Evolutionary conservation across 305 asterid genomes (phyloP), one percentile per base, ranked within the genome.

Genomic region (Fraxinus nigra): DNA sequence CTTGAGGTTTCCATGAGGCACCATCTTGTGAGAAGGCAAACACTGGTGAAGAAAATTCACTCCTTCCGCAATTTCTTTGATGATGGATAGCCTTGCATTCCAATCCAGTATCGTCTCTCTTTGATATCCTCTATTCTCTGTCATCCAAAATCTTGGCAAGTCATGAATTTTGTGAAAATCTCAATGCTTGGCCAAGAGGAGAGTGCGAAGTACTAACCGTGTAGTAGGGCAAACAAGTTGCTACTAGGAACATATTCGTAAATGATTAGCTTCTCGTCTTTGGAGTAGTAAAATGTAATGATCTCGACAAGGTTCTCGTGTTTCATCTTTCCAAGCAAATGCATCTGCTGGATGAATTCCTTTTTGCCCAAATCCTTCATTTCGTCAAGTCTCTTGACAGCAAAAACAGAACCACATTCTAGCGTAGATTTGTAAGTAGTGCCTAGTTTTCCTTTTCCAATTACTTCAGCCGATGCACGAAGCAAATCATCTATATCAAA

Each of bases 401-500:
- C 94, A 80, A 91, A 93, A 5, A 83, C 85, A 7, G 82, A 22
- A 4, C 97, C 97, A 37, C 85, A 82, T 83, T 91, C 97, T 35
- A 93, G 85, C 77, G 83, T 81, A 20, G 93, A 91, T 82, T 89
- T 93, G 90, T 93, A 93, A 5, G 93, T 91, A 11, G 85, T 88
- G 1, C 97, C 93, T 16, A 91, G 46, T 33, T 88, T 88, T 59
- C 92, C 94, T 82, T 80, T 87, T 30, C 96, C 95, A 1, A 93
- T 85, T 22, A 87, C 88, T 82, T 92, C 88, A 4, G 96, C 96
- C 0, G 94, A 90, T 7, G 96, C 91, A 7, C 91, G 87, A 46
- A 93, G 78, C 83, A 92, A 84, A 79, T 93, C 97, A 51, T 93
- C 96, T 86, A 93, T 28, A 38, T 92, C 95, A 30, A 93, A 93